phyloP scores from a whole-genome alignment of 202 grass and related monocot genomes.

The Panicum virgatum region DNA sequence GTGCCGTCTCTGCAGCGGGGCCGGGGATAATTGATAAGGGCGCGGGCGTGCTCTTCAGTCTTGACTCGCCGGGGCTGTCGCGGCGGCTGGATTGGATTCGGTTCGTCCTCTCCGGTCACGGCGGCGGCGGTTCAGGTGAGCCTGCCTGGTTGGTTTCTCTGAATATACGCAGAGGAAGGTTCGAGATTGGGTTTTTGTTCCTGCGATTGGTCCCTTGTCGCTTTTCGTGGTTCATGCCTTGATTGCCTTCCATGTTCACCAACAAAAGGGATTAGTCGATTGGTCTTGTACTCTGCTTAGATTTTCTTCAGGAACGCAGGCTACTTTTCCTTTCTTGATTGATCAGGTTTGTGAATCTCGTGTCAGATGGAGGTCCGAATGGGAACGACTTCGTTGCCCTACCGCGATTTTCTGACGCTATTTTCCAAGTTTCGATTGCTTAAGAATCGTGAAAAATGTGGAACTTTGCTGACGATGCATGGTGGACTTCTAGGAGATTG shows the following conservation, averaged over 20 bases:
- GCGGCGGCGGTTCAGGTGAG: conserved; percentile 40
- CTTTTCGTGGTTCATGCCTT: background rate
- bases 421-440: background rate
- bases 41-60: background rate
- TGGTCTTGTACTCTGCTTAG: background rate
- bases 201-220: background rate
- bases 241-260: background rate
- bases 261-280: background rate
- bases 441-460: background rate
- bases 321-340: background rate
- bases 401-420: background rate
- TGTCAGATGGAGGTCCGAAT: background rate
- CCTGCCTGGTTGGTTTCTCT: background rate
- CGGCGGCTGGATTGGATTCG: background rate
- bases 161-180: background rate
- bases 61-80: background rate
- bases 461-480: background rate
- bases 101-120: background rate
- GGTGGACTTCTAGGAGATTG: background rate
- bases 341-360: background rate
- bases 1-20: background rate
- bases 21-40: background rate
- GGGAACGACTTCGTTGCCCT: background rate
- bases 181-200: background rate
- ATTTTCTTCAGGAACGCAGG: background rate